Evolutionary conservation across 257 asterid species (phyloP), one percentile per base, ranked within the genome.

Genomic region (Avicennia marina): DNA sequence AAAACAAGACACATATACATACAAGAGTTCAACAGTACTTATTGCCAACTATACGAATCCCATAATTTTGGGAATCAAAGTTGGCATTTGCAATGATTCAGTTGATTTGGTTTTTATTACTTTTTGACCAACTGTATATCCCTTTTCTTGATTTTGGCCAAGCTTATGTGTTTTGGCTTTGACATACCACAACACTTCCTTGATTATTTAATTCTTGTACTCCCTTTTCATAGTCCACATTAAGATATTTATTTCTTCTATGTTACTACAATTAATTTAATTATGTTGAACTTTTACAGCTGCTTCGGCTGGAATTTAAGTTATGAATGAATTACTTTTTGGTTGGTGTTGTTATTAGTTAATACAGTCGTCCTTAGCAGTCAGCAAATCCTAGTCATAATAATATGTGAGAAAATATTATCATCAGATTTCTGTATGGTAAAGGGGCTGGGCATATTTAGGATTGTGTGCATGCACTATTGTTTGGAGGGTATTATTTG

Each of bases 401-500:
- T 26, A 19, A 24, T 45, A 3, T 56, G 32, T 26, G 52, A 21
- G 38, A 41, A 25, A 36, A 27, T 10, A 1, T 42, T 42, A 4
- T 42, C 2, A 16, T 16, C 9, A 2, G 50, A 4, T 45, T 54
- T 54, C n/a, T n/a, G n/a, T 9, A 7, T 2, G 27, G 31, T 13
- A 18, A n/a, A 15, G 6, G 9, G 27, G 11, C 29, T 43, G 25
- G 7, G 13, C 18, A 11, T 32, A 19, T 10, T 56, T 27, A 57
- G 20, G 38, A 17, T 42, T 38, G 13, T 17, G 16, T 52, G 29
- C 20, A 32, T 41, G 24, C 20, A 33, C 18, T 36, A 4, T 42
- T 57, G 39, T 40, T 53, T 57, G 40, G 13, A 66, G 38, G n/a
- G n/a, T n/a, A n/a, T n/a, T 10, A n/a, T 16, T 3, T 65, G 56